Evolutionary conservation across 75 land plant genomes (phyloP).

Genomic region (Picea glauca): DNA sequence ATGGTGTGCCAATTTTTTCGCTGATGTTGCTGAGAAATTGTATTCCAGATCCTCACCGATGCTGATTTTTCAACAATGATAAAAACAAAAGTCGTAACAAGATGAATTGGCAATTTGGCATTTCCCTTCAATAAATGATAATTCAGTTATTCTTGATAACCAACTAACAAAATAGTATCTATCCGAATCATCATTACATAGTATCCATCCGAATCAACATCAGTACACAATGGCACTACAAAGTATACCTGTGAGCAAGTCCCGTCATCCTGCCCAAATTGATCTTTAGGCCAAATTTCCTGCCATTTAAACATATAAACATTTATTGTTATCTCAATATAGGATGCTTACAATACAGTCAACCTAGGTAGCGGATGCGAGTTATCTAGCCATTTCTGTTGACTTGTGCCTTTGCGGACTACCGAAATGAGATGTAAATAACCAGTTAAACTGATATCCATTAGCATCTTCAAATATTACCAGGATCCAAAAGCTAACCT

Average conservation of each 20-base stretch:
- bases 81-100: too few species aligned
- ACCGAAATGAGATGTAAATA: background rate
- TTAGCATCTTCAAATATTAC: background rate
- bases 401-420: background rate
- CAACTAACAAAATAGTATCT: background rate
- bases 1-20: too few species aligned
- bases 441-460: background rate
- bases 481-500: slow-evolving; percentile 11
- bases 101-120: background rate
- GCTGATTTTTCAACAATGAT: too few species aligned
- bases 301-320: slow-evolving; percentile 11
- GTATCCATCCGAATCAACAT: background rate
- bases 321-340: background rate
- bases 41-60: too few species aligned
- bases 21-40: too few species aligned
- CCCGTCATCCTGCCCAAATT: slow-evolving; percentile 14
- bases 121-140: background rate
- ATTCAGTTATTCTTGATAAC: background rate
- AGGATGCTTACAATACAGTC: background rate
- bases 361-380: background rate
- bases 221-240: background rate
- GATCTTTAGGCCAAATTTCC: slow-evolving; percentile 11
- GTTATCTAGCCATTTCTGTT: background rate
- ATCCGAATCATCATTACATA: background rate
- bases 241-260: slow-evolving; percentile 18